Evolutionary conservation across 176 grass and related monocot genomes (phyloP).

Genomic region (Bothriochloa decipiens): DNA sequence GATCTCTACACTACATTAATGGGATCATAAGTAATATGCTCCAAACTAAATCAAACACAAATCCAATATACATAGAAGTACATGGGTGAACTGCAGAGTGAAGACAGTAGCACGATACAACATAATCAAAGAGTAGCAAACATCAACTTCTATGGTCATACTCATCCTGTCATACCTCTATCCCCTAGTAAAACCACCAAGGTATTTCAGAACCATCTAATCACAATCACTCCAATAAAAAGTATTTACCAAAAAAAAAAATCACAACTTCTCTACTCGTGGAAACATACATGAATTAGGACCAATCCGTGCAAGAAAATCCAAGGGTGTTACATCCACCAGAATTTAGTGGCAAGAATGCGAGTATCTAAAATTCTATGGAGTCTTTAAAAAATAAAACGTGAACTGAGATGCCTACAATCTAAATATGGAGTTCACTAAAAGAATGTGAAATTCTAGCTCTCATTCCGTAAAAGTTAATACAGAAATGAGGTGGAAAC

Average conservation of each 20-base stretch:
- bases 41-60: slow-evolving; percentile 26
- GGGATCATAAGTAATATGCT: neutral
- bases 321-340: neutral
- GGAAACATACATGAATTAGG: neutral
- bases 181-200: neutral
- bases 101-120: neutral
- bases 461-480: neutral
- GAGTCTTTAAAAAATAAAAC: neutral
- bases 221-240: neutral
- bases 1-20: slow-evolving; percentile 51
- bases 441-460: neutral
- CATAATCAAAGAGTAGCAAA: neutral
- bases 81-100: neutral
- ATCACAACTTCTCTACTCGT: neutral
- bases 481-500: neutral
- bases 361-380: neutral
- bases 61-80: slow-evolving; percentile 10
- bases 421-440: neutral
- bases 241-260: neutral
- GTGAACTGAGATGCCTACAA: neutral
- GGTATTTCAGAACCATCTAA: neutral
- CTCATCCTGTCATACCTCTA: neutral
- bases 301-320: neutral
- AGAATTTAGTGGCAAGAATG: neutral
- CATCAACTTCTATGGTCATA: slow-evolving; percentile 18